These are phyloP conservation scores for Zasmidium angulare DNA, from an alignment of 2,329 filamentous ascomycete species.

Conservation along the genomic window DNA sequence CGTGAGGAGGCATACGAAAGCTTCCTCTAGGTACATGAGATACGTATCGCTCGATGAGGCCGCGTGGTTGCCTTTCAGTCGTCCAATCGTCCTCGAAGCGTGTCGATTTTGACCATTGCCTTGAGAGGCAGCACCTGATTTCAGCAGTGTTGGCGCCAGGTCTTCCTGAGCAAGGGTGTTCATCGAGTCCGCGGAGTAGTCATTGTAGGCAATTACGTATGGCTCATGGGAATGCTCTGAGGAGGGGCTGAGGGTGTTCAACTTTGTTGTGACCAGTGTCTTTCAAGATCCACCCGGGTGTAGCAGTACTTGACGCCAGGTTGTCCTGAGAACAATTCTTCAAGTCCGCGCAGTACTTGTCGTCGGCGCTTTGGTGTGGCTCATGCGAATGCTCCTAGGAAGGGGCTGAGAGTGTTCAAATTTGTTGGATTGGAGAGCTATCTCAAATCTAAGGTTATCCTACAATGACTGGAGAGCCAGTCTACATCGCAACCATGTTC, in stretches of 20 bases:
- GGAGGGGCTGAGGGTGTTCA: too few relatives aligned
- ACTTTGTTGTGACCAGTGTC: too few relatives aligned
- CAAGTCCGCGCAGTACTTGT: background rate
- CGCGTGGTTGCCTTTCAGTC: background rate
- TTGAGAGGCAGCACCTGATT: too few relatives aligned
- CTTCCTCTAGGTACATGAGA: background rate
- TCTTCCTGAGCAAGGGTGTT: too few relatives aligned
- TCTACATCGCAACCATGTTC: slow-evolving; percentile 23
- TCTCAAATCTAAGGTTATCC: slow-evolving; percentile 15
- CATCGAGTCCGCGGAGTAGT: too few relatives aligned
- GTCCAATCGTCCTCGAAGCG: background rate
- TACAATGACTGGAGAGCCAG: slow-evolving; percentile 23
- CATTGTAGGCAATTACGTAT: too few relatives aligned
- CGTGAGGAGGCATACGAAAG: background rate
- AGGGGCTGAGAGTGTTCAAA: background rate
- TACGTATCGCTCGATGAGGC: slow-evolving; percentile 1
- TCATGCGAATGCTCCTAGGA: background rate
- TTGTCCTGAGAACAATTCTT: background rate
- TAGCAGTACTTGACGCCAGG: background rate
- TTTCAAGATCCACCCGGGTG: background rate
- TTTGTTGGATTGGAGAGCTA: slow-evolving; percentile 25
- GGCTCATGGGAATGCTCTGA: too few relatives aligned
- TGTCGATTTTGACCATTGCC: background rate
- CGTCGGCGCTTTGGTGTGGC: background rate
- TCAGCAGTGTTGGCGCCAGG: too few relatives aligned